Conservation (phyloP, 164 flowering plant species). For the Echeveria elegans region DNA sequence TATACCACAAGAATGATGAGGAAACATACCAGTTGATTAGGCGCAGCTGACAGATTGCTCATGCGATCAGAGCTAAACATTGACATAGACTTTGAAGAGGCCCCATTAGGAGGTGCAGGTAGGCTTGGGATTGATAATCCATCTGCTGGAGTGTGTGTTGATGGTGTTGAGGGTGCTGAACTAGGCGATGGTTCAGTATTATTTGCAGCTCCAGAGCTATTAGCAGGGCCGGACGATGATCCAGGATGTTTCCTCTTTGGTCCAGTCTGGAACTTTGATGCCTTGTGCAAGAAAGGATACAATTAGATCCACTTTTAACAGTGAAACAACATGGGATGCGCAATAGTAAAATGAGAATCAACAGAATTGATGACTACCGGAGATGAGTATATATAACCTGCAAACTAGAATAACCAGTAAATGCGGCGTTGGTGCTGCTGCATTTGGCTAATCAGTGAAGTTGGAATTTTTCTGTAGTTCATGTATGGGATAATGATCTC, state of each 20-base stretch:
- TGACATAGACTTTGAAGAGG: conserved; percentile 25
- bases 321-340: not conserved
- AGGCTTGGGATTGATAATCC: conserved; percentile 22
- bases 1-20: not conserved
- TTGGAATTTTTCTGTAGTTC: too few relatives aligned
- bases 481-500: too few relatives aligned
- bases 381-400: not conserved
- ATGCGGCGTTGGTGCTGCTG: too few relatives aligned
- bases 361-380: not conserved
- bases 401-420: too few relatives aligned
- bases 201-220: conserved; percentile 34
- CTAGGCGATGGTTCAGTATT: conserved; percentile 29
- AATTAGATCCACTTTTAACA: not conserved
- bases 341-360: not conserved
- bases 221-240: conserved; percentile 37
- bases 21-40: conserved; percentile 23
- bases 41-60: conserved; percentile 23
- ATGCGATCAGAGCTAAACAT: conserved; percentile 31
- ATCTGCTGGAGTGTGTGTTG: conserved; percentile 33
- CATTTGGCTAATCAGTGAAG: too few relatives aligned
- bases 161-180: conserved; percentile 34
- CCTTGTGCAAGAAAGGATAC: conserved; percentile 16
- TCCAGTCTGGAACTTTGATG: conserved; percentile 27
- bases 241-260: conserved; percentile 35
- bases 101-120: conserved; percentile 17